These are phyloP conservation scores for Straminergon stramineum DNA, from an alignment of 225 moss, liverwort and hornwort genomes.

Conservation along the genomic window DNA sequence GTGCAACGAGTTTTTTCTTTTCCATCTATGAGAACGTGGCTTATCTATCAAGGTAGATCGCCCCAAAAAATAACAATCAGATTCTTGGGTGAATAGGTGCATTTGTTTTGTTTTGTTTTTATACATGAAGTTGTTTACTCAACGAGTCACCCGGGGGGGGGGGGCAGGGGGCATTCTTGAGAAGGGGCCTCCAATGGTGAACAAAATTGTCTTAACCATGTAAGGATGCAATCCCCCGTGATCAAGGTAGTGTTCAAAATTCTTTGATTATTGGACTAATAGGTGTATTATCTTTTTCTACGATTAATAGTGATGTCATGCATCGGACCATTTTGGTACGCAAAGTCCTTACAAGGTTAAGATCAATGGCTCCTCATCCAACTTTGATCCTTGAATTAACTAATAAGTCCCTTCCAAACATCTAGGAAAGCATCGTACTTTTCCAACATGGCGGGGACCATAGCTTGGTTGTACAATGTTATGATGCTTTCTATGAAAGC, in stretches of 20 bases:
- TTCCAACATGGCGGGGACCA: rapidly evolving
- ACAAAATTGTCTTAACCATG: too few relatives aligned
- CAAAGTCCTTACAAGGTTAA: too few relatives aligned
- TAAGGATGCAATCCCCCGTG: too few relatives aligned
- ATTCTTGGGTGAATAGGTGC: rapidly evolving
- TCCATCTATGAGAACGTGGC: rapidly evolving
- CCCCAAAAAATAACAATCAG: background rate
- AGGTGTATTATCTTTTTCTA: too few relatives aligned
- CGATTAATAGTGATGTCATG: too few relatives aligned
- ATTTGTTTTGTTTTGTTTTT: rapidly evolving
- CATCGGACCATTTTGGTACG: too few relatives aligned
- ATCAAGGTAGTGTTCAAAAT: too few relatives aligned
- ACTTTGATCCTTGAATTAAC: background rate
- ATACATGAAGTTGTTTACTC: rapidly evolving
- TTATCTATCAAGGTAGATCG: background rate
- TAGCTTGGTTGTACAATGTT: background rate
- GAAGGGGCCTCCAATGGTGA: too few relatives aligned
- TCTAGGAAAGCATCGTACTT: background rate
- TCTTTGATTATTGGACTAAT: too few relatives aligned
- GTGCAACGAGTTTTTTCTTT: too few relatives aligned
- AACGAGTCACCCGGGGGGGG: too few relatives aligned
- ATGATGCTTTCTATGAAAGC: background rate
- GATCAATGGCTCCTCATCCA: rapidly evolving
- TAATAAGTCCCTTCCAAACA: rapidly evolving
- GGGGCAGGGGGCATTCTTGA: too few relatives aligned